Percentiles rank a stretch among this genome's conserved stretches.
These are phyloP conservation scores for Geotrichum europaeum DNA, from an alignment of 1,139 yeast genomes.

Conservation along the genomic window DNA sequence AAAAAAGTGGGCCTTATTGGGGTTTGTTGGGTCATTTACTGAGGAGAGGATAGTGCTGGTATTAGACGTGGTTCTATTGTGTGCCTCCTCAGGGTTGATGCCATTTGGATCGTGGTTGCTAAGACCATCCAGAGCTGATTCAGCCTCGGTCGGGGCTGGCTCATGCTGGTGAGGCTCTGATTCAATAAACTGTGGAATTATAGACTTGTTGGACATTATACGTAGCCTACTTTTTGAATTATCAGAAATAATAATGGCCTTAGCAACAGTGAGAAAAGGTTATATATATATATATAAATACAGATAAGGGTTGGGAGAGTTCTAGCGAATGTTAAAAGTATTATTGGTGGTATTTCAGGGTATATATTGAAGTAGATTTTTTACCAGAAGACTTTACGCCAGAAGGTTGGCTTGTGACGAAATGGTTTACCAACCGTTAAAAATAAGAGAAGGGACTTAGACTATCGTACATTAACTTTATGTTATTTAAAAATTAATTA, in stretches of 20 bases:
- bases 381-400: background rate
- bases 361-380: background rate
- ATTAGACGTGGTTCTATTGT: background rate
- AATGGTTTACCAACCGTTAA: background rate
- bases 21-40: background rate
- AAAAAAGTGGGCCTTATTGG: slow-evolving; percentile 18
- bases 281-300: too few species aligned
- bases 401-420: background rate
- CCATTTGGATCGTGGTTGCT: background rate
- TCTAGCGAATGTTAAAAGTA: background rate
- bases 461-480: background rate
- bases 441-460: background rate
- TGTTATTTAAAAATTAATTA: too few species aligned
- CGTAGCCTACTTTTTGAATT: background rate
- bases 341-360: background rate
- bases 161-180: background rate
- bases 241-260: background rate
- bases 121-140: background rate
- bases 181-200: background rate
- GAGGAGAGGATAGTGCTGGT: background rate
- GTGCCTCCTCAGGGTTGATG: background rate
- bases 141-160: background rate
- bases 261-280: background rate
- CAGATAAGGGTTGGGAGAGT: too few species aligned
- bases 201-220: background rate